Conservation (phyloP, 2,329 filamentous ascomycete species). For the Scedosporium dehoogii region DNA sequence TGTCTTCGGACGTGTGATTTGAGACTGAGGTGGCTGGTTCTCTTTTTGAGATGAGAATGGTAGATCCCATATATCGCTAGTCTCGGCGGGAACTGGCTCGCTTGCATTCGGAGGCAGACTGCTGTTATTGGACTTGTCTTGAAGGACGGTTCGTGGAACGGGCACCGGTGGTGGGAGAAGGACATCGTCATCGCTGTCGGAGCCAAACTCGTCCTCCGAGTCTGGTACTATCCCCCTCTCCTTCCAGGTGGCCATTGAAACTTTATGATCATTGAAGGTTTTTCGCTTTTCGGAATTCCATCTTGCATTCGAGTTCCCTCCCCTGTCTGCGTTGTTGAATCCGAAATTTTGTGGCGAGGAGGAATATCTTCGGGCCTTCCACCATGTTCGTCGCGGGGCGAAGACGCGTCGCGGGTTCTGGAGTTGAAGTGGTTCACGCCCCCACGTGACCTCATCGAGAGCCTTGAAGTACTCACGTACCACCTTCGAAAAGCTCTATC, state of each 20-base stretch:
- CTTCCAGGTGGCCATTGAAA: constrained; percentile 36
- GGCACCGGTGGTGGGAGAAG: not conserved
- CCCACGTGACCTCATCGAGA: not conserved
- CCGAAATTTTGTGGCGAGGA: not conserved
- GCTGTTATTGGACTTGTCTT: not conserved
- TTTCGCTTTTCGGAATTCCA: constrained; percentile 17
- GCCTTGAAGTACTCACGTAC: not conserved
- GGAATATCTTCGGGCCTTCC: not conserved
- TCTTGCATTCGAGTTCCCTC: not conserved
- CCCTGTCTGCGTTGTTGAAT: not conserved
- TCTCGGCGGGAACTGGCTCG: not conserved
- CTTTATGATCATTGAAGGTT: constrained; percentile 8
- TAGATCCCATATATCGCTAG: not conserved
- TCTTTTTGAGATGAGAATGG: constrained; percentile 1
- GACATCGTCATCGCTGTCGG: constrained; percentile 24
- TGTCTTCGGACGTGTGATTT: not conserved
- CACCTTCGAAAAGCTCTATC: too few species aligned
- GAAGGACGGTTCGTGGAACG: not conserved
- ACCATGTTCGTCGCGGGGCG: not conserved
- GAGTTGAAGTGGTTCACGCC: not conserved
- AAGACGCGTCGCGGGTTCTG: not conserved
- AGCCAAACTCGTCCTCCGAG: constrained; percentile 37
- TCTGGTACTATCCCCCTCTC: constrained; percentile 40
- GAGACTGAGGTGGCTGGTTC: not conserved
- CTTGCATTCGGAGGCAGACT: not conserved